These are phyloP conservation scores for Ophiocordyceps polyrhachis-furcata DNA, from an alignment of 2,329 filamentous ascomycete genomes.

Conservation along the genomic window DNA sequence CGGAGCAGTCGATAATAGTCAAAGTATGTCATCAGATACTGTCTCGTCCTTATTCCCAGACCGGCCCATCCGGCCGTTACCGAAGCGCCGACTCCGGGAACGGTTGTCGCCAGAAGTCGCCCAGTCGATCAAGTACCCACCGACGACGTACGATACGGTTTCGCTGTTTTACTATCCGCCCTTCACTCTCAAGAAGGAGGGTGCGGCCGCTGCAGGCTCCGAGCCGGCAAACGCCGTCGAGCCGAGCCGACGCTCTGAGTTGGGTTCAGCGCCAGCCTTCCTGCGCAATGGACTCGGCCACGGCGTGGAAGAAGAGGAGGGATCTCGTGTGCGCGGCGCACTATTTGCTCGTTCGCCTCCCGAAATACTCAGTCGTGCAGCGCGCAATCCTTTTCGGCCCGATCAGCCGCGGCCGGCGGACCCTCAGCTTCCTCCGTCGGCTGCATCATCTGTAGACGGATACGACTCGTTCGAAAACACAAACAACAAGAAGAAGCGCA, in stretches of 20 bases:
- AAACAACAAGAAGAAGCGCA: slow-evolving; percentile 98
- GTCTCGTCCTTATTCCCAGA: slow-evolving; percentile 69
- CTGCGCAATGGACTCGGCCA: slow-evolving; percentile 24
- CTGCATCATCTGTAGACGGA: slow-evolving; percentile 57
- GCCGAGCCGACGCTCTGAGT: slow-evolving; percentile 8
- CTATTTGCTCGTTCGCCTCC: slow-evolving; percentile 26
- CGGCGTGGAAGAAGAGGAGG: slow-evolving; percentile 44
- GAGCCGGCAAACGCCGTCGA: slow-evolving; percentile 7
- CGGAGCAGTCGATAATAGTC: slow-evolving; percentile 20
- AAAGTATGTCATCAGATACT: slow-evolving; percentile 52
- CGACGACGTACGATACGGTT: slow-evolving; percentile 48
- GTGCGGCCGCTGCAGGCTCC: slow-evolving; percentile 4
- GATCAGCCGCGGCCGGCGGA: slow-evolving; percentile 26
- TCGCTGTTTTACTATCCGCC: slow-evolving; percentile 49
- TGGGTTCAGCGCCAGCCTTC: slow-evolving; percentile 8
- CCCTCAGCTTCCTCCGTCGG: slow-evolving; percentile 43
- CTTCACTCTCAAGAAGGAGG: slow-evolving; percentile 34
- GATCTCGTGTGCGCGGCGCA: slow-evolving; percentile 17
- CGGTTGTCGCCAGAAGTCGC: slow-evolving; percentile 72
- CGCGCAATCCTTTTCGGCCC: slow-evolving; percentile 23
- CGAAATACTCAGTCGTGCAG: slow-evolving; percentile 24
- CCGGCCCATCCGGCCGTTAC: slow-evolving; percentile 80
- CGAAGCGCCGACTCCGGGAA: slow-evolving; percentile 74
- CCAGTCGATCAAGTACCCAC: slow-evolving; percentile 65
- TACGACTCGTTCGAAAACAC: slow-evolving; percentile 98